These are phyloP conservation scores for Triangularia setosa DNA, from an alignment of 2,329 filamentous ascomycete genomes.

Conservation along the genomic window DNA sequence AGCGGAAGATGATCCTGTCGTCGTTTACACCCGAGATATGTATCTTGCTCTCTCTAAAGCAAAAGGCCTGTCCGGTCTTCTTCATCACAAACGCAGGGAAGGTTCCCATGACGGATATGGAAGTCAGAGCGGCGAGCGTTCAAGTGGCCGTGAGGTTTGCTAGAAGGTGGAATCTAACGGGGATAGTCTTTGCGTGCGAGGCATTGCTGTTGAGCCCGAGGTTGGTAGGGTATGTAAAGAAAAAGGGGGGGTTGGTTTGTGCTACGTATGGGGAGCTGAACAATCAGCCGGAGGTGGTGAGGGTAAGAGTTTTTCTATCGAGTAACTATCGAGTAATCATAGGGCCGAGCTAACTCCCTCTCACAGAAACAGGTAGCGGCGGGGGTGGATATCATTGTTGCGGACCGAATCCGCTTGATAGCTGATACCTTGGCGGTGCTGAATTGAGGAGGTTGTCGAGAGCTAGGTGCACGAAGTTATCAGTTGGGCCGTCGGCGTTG, in stretches of 20 bases:
- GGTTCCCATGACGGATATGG: conserved; percentile 29
- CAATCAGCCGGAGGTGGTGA: conserved; percentile 19
- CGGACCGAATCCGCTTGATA: conserved; percentile 6
- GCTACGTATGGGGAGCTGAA: conserved; percentile 36
- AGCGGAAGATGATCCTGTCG: conserved; percentile 33
- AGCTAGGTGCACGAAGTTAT: not conserved
- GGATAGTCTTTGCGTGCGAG: conserved; percentile 36
- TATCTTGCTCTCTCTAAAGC: conserved; percentile 32
- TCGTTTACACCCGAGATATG: conserved; percentile 37
- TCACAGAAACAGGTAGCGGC: conserved; percentile 4
- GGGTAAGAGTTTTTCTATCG: not conserved
- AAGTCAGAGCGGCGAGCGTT: conserved; percentile 34
- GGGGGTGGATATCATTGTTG: conserved; percentile 12
- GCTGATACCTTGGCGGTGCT: not conserved
- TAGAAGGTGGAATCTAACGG: conserved; percentile 34
- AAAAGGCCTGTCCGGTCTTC: conserved; percentile 32
- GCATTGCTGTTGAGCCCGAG: conserved; percentile 35
- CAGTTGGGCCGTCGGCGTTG: not conserved
- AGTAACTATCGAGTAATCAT: not conserved
- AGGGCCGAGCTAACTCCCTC: not conserved
- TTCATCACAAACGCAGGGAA: conserved; percentile 34
- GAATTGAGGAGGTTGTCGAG: not conserved
- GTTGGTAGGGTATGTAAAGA: conserved; percentile 34
- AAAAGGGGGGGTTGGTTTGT: conserved; percentile 30
- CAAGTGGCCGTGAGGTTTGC: conserved; percentile 38